Percentiles rank a stretch among this genome's conserved stretches.
These are phyloP conservation scores for Saccharomycopsis schoenii DNA, from an alignment of 805 yeast genomes.

Conservation along the genomic window DNA sequence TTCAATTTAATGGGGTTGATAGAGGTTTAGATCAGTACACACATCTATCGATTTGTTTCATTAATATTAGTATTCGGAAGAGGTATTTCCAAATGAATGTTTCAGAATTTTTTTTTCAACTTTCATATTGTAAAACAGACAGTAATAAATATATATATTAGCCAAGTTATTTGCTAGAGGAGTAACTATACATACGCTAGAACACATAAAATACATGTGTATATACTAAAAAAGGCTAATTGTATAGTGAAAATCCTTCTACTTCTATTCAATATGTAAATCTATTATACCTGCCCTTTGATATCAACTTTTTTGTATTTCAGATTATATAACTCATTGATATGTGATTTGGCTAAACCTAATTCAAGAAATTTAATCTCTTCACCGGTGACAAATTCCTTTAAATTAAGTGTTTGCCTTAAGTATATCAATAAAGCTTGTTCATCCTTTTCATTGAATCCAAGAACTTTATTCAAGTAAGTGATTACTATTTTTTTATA, in stretches of 20 bases:
- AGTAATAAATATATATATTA: no score
- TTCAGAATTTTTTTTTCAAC: no score
- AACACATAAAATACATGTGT: no score
- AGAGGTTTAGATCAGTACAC: neutral
- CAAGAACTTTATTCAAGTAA: conserved; percentile 31
- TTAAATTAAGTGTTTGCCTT: neutral
- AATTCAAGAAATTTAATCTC: conserved; percentile 25
- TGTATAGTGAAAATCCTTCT: neutral
- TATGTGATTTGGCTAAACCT: conserved; percentile 27
- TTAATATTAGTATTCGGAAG: no score
- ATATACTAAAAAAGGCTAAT: no score
- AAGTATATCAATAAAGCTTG: conserved; percentile 28
- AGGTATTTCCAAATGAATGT: no score
- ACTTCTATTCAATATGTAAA: neutral
- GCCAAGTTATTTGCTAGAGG: no score
- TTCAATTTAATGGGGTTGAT: conserved; percentile 68
- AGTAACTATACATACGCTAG: no score
- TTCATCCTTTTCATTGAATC: conserved; percentile 24
- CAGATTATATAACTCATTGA: conserved; percentile 30
- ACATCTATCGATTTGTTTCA: neutral
- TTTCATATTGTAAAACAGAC: no score
- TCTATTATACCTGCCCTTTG: conserved; percentile 64
- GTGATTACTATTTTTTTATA: conserved; percentile 39
- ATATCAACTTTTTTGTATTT: conserved; percentile 62
- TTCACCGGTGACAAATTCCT: conserved; percentile 29